Evolutionary conservation across 1,139 yeast species (phyloP).

Genomic region (Yamadazyma conglobata): DNA sequence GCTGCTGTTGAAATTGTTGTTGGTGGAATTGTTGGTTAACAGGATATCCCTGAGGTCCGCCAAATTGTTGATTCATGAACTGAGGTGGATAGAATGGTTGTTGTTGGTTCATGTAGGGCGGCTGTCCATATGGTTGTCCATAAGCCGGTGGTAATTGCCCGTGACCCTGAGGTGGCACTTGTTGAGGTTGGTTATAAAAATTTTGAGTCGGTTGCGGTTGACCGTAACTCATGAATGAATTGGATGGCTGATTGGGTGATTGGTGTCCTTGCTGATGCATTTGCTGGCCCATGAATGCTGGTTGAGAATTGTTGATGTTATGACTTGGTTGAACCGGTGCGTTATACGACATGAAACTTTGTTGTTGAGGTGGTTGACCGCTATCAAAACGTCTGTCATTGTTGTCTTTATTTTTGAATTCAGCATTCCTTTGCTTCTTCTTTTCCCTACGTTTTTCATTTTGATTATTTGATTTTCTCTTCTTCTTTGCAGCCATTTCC

Average conservation of each 20-base stretch:
- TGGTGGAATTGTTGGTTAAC: conserved; percentile 7
- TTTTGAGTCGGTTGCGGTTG: conserved; percentile 6
- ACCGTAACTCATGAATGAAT: no score
- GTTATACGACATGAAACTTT: conserved; percentile 8
- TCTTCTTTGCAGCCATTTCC: conserved; percentile 61
- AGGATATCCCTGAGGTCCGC: no score
- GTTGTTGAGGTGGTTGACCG: background rate
- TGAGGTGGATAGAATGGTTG: conserved; percentile 15
- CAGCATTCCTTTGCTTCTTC: conserved; percentile 7
- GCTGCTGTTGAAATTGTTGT: conserved; percentile 1
- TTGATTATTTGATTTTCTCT: conserved; percentile 51
- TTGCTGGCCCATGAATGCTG: conserved; percentile 13
- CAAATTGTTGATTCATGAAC: conserved; percentile 9
- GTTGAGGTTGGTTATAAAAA: conserved; percentile 10
- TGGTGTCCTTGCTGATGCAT: conserved; percentile 1
- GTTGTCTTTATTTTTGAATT: background rate
- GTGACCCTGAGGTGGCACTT: conserved; percentile 1
- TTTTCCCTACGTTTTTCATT: conserved; percentile 28
- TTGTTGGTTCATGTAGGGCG: conserved; percentile 5
- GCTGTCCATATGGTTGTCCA: conserved; percentile 8
- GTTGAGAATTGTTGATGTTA: conserved; percentile 10
- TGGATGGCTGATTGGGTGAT: no score
- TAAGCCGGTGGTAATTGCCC: conserved; percentile 1
- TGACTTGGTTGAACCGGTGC: conserved; percentile 10
- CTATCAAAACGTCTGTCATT: no score